These are phyloP conservation scores for Diaporthe batatas DNA, from an alignment of 2,329 filamentous ascomycete genomes.

Conservation along the genomic window DNA sequence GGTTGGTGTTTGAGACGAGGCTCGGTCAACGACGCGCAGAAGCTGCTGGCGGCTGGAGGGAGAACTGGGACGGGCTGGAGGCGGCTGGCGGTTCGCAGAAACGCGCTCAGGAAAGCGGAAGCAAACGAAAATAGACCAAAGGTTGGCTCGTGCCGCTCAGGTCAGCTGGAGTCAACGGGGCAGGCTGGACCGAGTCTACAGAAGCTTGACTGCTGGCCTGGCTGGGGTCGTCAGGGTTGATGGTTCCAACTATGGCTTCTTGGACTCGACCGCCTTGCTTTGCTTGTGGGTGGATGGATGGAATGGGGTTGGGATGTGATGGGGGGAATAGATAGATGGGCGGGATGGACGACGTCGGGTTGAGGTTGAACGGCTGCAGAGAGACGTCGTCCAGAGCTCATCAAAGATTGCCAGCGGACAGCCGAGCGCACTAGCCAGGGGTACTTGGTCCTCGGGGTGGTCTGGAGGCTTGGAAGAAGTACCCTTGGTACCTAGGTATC, in stretches of 20 bases:
- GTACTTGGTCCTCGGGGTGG: neutral
- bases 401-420: slow-evolving; percentile 40
- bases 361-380: slow-evolving; percentile 33
- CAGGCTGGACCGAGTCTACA: slow-evolving; percentile 25
- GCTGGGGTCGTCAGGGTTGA: neutral
- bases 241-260: slow-evolving; percentile 33
- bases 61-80: slow-evolving; percentile 23
- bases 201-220: slow-evolving; percentile 20
- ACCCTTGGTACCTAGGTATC: slow-evolving; percentile 13
- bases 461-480: neutral
- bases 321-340: slow-evolving; percentile 33
- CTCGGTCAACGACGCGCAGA: slow-evolving; percentile 27
- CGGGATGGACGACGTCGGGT: slow-evolving; percentile 31
- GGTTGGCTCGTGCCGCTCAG: slow-evolving; percentile 38
- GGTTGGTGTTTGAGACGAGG: slow-evolving; percentile 27
- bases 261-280: slow-evolving; percentile 26
- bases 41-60: slow-evolving; percentile 33
- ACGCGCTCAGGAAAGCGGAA: slow-evolving; percentile 34
- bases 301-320: slow-evolving; percentile 26
- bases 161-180: slow-evolving; percentile 39
- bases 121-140: slow-evolving; percentile 34
- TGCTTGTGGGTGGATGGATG: slow-evolving; percentile 24
- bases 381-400: slow-evolving; percentile 39
- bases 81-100: slow-evolving; percentile 28
- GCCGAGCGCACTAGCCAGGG: slow-evolving; percentile 10